Evolutionary conservation across 2,329 filamentous ascomycete species (phyloP), one percentile per base, ranked within the genome.

Genomic region (Amauroascus niger): DNA sequence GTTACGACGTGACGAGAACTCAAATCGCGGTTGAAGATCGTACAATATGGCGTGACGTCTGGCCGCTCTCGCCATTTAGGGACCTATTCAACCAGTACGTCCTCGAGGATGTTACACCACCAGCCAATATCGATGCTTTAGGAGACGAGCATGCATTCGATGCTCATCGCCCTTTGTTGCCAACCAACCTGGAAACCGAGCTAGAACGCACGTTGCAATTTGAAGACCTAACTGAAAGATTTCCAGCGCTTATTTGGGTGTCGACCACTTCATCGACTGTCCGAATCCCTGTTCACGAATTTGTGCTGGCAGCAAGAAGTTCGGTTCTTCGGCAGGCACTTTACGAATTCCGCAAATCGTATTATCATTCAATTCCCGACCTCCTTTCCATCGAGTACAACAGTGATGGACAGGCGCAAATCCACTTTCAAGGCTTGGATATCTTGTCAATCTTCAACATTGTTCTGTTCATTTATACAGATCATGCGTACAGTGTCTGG

Each of bases 401-500:
- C 22, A 65, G 69, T 1, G 67, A 77, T 16, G 76, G 76, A 5
- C 78, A 76, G 43, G 70, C 76, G 1, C 67, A 83, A 8, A 64
- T 96, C 18, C 78, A 79, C 0, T 84, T 97, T 50, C 72, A 80
- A 18, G 79, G 80, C 1, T 70, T 91, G 11, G 89, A 96, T 64
- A 76, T 93, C 35, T 74, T 94, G 32, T 85, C 88, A 0, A 65
- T 96, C 6, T 72, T 95, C 54, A 91, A 95, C 61, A 61, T 97
- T 8, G 79, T 86, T 1, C 74, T 91, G 8, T 96, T 88, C 62
- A 65, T 85, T 6, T 97, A 97, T 66, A 84, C 83, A 5, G 93
- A 97, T 64, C 76, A 75, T 3, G 72, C 90, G 14, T 76, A 95
- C 30, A 88, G 93, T 55, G 86, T 90, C 16, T 97, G 93, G 93